Evolutionary conservation across 352 stramenopile species (phyloP).

Genomic region (Phytophthora pluvialis): DNA sequence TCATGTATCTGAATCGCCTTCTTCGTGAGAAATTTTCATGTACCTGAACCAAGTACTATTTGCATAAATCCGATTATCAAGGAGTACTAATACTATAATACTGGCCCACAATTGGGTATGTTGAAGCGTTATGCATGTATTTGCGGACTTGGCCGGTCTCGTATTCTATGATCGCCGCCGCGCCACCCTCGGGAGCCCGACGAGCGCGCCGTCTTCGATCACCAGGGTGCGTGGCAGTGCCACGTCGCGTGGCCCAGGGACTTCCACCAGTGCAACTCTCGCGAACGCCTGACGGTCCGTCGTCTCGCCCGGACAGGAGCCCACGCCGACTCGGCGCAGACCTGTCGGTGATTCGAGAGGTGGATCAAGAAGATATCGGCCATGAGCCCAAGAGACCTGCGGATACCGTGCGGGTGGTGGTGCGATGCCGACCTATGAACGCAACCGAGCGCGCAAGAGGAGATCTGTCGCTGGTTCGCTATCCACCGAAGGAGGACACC

Average conservation of each 20-base stretch:
- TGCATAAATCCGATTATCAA: too few relatives aligned
- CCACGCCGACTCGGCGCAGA: conserved; percentile 9
- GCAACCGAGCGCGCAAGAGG: conserved; percentile 48
- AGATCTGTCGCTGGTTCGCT: conserved; percentile 64
- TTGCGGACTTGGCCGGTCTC: not conserved
- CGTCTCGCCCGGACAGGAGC: conserved; percentile 10
- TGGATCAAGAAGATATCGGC: not conserved
- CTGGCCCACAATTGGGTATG: not conserved
- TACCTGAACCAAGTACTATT: too few relatives aligned
- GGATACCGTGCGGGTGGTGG: conserved; percentile 62
- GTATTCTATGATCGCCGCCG: conserved; percentile 24
- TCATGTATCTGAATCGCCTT: too few relatives aligned
- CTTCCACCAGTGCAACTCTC: conserved; percentile 15
- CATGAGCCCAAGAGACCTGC: not conserved
- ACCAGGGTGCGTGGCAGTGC: conserved; percentile 6
- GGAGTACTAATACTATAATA: too few relatives aligned
- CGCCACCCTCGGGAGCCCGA: conserved; percentile 11
- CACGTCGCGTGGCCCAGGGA: conserved; percentile 6
- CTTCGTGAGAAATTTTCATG: too few relatives aligned
- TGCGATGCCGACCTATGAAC: conserved; percentile 74
- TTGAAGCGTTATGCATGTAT: conserved; percentile 11
- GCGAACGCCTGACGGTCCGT: conserved; percentile 4
- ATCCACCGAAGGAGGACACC: conserved; percentile 46
- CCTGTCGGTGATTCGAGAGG: conserved; percentile 10
- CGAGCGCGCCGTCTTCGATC: conserved; percentile 25